Evolutionary conservation across 352 stramenopile genomes (phyloP).

Genomic region (Globisporangium iwayamae): DNA sequence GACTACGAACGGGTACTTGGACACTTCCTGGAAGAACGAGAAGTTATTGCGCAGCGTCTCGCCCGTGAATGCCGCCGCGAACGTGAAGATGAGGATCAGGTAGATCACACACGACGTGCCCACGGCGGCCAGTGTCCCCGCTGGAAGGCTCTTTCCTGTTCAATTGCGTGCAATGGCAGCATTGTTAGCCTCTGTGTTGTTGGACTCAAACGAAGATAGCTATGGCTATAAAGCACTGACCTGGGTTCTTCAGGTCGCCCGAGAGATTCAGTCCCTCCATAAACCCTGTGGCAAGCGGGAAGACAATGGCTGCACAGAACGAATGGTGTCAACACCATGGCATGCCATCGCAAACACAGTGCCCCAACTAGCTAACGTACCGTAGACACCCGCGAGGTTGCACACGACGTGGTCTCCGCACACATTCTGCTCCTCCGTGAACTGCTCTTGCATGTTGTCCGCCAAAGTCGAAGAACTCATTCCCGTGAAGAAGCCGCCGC

Average conservation of each 20-base stretch:
- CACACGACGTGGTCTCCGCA: slow-evolving; percentile 35
- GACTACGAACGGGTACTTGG: slow-evolving; percentile 43
- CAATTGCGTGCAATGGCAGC: slow-evolving; percentile 7
- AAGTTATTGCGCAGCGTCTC: slow-evolving; percentile 63
- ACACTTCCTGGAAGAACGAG: slow-evolving; percentile 76
- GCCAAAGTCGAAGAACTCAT: slow-evolving; percentile 35
- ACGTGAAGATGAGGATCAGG: slow-evolving; percentile 66
- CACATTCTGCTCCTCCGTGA: slow-evolving; percentile 29
- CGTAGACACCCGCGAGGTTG: slow-evolving; percentile 44
- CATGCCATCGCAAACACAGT: too few species aligned
- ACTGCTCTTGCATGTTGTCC: slow-evolving; percentile 44
- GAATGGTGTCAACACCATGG: background rate
- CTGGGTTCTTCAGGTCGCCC: slow-evolving; percentile 70
- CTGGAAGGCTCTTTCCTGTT: slow-evolving; percentile 52
- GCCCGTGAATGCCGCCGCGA: slow-evolving; percentile 51
- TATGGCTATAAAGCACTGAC: slow-evolving; percentile 14
- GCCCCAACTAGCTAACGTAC: slow-evolving; percentile 16
- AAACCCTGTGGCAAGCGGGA: slow-evolving; percentile 78
- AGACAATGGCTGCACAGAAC: slow-evolving; percentile 52
- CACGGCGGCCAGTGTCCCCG: slow-evolving; percentile 64
- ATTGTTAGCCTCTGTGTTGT: background rate
- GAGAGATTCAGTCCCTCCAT: slow-evolving; percentile 84
- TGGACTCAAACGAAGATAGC: background rate
- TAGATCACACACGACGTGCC: slow-evolving; percentile 63
- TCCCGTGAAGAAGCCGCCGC: slow-evolving; percentile 52